Evolutionary conservation across 2,329 filamentous ascomycete genomes (phyloP), one percentile per base, ranked within the genome.

Genomic region (Lasiodiplodia sp.): DNA sequence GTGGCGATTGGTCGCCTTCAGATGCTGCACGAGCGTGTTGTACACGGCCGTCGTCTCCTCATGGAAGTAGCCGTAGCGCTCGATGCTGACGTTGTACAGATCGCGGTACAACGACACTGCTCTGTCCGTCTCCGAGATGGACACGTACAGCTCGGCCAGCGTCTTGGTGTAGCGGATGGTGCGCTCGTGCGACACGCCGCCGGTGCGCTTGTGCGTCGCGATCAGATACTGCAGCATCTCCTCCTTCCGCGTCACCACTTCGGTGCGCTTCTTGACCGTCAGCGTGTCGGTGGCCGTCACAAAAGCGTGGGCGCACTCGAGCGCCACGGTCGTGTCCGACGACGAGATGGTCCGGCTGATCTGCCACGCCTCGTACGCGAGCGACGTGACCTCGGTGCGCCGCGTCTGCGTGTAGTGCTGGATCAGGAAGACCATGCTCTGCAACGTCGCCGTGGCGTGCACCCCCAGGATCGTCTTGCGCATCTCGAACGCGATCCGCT

Each of bases 341-440:
- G 31, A 34, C 66, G 21, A 49, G 7, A 49, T 14, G 23, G 67
- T 52, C 8, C 55, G 71, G 56, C 72, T 73, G 44, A 75, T 71
- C 62, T 71, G 71, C 72, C 72, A 75, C 3, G 72, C 72, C 12
- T 72, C 72, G 63, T 69, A 75, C 6, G 71, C 69, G 69, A 80
- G 81, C 47, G 82, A 78, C 58, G 80, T 78, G 5, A 49, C 18
- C 18, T 49, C 3, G 82, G 75, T 69, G 79, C 74, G 44, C 16
- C 21, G 44, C 18, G 44, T 49, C 21, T n/a, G 4, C 21, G 18
- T n/a, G 6, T 49, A 49, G 10, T 72, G 31, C 31, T 34, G 31
- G 31, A 34, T 34, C 7, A 34, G 31, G 31, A 34, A 34, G 8
- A 34, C 31, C 31, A 34, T 34, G 8, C 31, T 34, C 31, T 34